Base-by-base conservation (phyloP, 371 early-diverging fungal species). In the Lichtheimia hyalospora region DNA sequence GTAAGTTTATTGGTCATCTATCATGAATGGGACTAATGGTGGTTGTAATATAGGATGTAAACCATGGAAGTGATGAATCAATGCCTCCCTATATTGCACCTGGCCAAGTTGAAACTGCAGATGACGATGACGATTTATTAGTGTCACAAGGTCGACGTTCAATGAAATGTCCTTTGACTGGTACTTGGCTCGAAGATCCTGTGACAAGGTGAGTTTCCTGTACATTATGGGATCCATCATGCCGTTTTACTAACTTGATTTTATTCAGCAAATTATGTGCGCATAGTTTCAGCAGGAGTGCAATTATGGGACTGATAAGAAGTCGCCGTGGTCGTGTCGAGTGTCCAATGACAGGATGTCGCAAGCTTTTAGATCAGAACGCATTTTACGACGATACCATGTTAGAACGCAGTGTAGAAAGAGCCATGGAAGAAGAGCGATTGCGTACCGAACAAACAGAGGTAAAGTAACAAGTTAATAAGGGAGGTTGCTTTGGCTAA, bases 1-100 rank as follows among this genome's bases (percentile, higher is more conserved):
- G 46, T 46, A 21, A 46, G 46, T 46, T 46, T 46, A 21, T 18
- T n/a, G n/a, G n/a, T n/a, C n/a, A n/a, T n/a, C n/a, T 46, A 46
- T 46, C 15, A 8, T 3, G 8, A 21, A 46, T 46, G 46, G 20
- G n/a, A 18, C 46, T 18, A 18, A 21, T 46, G 6, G 1, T 5
- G 7, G n/a, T 13, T 14, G 46, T 16, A 46, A n/a, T 46, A 5
- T 2, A 46, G 46, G 21, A 21, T 16, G 46, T 46, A 1, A 46
- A 46, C 16, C 46, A 46, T 46, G 18, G 34, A 8, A 34, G 8
- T 4, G 46, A 46, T 46, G 46, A 46, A 46, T 16, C 46, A 18
- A 18, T 46, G 21, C 46, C 46, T n/a, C 46, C 46, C 16, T 46
- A 34, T 34, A 10, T 46, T 46, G 21, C 46, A 21, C 46, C 46